Percentiles rank a stretch among this genome's conserved stretches.
Evolutionary conservation across 2,329 filamentous ascomycete species (phyloP).

Genomic region (Talaromyces rugulosus): DNA sequence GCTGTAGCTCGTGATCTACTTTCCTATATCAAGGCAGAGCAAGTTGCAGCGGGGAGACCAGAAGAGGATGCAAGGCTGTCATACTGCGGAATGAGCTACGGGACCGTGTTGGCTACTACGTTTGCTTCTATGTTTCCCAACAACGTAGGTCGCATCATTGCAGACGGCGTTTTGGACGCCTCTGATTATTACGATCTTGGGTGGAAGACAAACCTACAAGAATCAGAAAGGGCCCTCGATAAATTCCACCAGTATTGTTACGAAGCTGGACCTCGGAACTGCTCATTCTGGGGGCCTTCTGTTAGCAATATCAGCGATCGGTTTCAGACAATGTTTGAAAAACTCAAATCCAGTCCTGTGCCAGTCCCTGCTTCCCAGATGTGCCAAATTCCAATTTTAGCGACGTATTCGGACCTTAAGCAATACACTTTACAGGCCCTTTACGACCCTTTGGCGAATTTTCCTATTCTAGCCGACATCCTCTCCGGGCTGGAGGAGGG

Average conservation of each 20-base stretch:
- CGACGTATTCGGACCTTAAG: conserved; percentile 16
- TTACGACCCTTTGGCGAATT: conserved; percentile 5
- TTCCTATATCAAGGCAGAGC: conserved; percentile 22
- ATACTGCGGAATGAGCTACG: neutral
- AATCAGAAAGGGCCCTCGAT: neutral
- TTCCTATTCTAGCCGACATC: conserved; percentile 11
- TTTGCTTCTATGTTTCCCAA: conserved; percentile 5
- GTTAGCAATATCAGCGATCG: conserved; percentile 11
- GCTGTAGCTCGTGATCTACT: conserved; percentile 28
- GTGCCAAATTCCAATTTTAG: conserved; percentile 12
- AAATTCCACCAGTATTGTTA: neutral
- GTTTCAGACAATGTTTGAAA: conserved; percentile 11
- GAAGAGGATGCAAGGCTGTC: conserved; percentile 11
- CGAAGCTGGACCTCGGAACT: conserved; percentile 9
- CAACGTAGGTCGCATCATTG: neutral
- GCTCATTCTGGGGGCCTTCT: conserved; percentile 15
- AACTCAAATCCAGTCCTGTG: conserved; percentile 15
- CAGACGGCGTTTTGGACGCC: conserved; percentile 1
- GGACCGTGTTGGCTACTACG: neutral
- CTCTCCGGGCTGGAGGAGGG: conserved; percentile 13
- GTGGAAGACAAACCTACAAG: neutral
- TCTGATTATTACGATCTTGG: conserved; percentile 1
- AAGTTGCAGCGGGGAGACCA: conserved; percentile 1
- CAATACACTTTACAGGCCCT: conserved; percentile 6
- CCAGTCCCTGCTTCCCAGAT: conserved; percentile 9